phyloP scores from a whole-genome alignment of 2,329 filamentous ascomycete genomes.

The Alternaria hordeiaustralica region DNA sequence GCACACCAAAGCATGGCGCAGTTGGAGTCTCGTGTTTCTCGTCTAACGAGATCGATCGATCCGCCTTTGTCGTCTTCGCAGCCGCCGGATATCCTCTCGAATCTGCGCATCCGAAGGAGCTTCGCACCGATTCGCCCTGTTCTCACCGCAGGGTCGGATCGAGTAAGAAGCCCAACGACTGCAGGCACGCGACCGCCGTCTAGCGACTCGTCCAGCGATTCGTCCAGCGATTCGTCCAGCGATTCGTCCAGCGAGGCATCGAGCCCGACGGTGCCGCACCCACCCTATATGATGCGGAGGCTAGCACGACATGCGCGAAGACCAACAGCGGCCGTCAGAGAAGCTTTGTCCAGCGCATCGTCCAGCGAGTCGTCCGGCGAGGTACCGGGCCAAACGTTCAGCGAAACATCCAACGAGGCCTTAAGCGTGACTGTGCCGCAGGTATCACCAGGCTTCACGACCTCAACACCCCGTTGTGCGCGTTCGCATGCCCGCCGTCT shows the following conservation, averaged over 20 bases:
- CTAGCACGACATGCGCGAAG: background rate
- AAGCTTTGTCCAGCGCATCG: background rate
- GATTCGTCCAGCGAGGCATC: background rate
- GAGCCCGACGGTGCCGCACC: background rate
- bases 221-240: background rate
- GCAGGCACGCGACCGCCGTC: background rate
- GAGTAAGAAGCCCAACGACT: background rate
- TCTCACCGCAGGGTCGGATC: background rate
- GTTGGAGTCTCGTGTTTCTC: background rate
- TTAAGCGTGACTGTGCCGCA: background rate
- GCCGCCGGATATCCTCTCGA: background rate
- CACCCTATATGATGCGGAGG: no score
- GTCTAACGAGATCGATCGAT: background rate
- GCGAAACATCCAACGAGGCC: background rate
- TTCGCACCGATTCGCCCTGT: background rate
- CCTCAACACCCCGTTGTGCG: background rate
- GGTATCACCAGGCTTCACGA: background rate
- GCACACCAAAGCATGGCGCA: background rate
- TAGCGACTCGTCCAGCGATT: background rate
- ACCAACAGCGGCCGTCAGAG: background rate
- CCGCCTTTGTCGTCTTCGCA: background rate
- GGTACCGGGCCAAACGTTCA: background rate
- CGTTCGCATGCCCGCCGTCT: slow-evolving; percentile 22
- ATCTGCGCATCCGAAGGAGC: background rate
- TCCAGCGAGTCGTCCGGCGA: background rate